Evolutionary conservation across 2,329 filamentous ascomycete genomes (phyloP), one percentile per base, ranked within the genome.

Genomic region (Hirsutella minnesotensis): DNA sequence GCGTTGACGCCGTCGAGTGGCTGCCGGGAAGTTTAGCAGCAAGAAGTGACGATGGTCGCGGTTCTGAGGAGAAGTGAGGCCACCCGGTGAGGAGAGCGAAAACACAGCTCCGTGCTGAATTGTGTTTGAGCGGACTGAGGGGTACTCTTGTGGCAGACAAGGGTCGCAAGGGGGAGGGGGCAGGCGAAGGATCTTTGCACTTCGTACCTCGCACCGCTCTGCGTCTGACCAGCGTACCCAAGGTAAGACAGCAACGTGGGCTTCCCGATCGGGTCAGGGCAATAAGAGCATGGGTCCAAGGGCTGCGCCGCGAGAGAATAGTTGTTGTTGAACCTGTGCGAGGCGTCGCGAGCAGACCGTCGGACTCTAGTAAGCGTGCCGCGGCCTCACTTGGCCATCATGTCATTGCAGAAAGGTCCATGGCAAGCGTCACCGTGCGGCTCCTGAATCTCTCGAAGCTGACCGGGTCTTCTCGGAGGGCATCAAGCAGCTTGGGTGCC

Each of bases 51-150:
- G 55, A 60, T 56, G 49, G 53, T 60, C 54, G 54, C 59, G 38
- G 59, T 55, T 57, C 57, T 59, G 51, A 47, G 53, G 52, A 55
- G 58, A 57, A 53, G 53, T 58, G 59, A 61, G 56, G 60, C 57
- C 56, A 60, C 59, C 62, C 62, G 62, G 62, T 64, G 61, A 65
- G 56, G 52, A 59, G 50, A 52, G 52, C 53, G 49, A 61, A 47
- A 53, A 54, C 56, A 57, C 54, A 53, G 54, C 54, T 54, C 52
- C 56, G 59, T 63, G 57, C 59, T 64, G 59, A 59, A 60, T 58
- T 62, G 60, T 63, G 61, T 63, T 56, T 60, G 49, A 58, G 57
- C 60, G 59, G 59, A 63, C 58, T 62, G 61, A 64, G 61, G 61
- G 61, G 61, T 63, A 62, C 56, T 34, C 39, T 29, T 29, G 19